Base-by-base conservation (phyloP, 2,329 filamentous ascomycete genomes). In the Raffaelea ambrosiae region DNA sequence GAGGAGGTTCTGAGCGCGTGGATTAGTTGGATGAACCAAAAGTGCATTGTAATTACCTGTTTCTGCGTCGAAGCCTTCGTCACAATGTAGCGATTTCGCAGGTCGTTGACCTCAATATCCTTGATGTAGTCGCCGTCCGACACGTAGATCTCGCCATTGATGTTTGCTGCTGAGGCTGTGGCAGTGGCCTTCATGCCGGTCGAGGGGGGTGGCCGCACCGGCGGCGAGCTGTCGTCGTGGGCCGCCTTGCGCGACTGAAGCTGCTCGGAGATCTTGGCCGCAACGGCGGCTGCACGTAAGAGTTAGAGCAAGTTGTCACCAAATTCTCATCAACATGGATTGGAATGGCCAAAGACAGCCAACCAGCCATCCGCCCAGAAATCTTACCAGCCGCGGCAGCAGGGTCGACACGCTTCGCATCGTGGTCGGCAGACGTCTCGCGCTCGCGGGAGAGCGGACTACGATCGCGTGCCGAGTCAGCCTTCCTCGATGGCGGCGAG, bases 81-180 rank as follows among this genome's bases (percentile, higher is more conserved):
- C 71, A 98, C 77, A 66, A 90, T 85, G 68, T 98, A 98, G 59
- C 91, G 87, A 66, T 97, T 98, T 55, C 91, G 85, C 61, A 97
- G 71, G 68, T 97, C 91, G 67, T 98, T 98, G 73, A 98, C 88
- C 73, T 97, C 93, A 62, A 98, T 95, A 63, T 98, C 93, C 68
- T 94, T 93, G 70, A 98, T 97, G 66, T 87, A 97, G 69, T 98
- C 93, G 59, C 93, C 93, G 64, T 97, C 93, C 53, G 90, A 86
- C 58, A 95, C 86, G 63, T 97, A 97, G 64, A 95, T 86, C 60
- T 94, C 88, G 59, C 84, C 82, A 59, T 91, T 88, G 65, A 94
- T 76, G 52, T 80, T 80, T 38, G 73, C 73, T 19, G 69, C 66
- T 29, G 64, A 60, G 1, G 41, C 50, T 19, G 64, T 58, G 10